These are phyloP conservation scores for Moniliella sp. DNA, from an alignment of 1,284 basidiomycete genomes.

Conservation along the genomic window DNA sequence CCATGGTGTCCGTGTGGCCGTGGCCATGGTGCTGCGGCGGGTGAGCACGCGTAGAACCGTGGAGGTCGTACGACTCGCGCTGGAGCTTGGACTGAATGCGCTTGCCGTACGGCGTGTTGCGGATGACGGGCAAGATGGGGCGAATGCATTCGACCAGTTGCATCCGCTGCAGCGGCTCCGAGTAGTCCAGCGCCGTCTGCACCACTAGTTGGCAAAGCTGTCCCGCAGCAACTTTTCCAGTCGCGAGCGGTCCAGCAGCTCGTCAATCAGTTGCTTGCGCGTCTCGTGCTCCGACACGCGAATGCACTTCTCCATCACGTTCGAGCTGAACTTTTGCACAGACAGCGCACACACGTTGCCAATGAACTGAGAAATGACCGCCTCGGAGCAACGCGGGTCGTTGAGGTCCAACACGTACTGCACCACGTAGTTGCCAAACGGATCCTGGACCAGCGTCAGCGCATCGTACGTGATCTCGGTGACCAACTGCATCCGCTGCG, in stretches of 20 bases:
- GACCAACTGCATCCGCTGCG: constrained; percentile 86
- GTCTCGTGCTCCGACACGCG: constrained; percentile 86
- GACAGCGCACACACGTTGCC: constrained; percentile 93
- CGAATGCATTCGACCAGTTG: constrained; percentile 30
- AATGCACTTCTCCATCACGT: constrained; percentile 89
- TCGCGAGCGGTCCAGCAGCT: constrained; percentile 76
- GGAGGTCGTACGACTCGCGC: constrained; percentile 21
- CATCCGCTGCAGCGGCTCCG: constrained; percentile 26
- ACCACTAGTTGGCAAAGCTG: constrained; percentile 34
- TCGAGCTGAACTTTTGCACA: constrained; percentile 93
- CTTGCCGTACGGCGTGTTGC: constrained; percentile 33
- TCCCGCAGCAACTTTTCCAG: constrained; percentile 83
- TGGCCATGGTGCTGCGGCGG: constrained; percentile 2
- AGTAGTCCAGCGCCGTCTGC: constrained; percentile 31
- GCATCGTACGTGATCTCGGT: constrained; percentile 98
- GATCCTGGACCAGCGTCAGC: constrained; percentile 89
- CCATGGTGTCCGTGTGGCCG: no score
- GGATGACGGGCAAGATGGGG: constrained; percentile 30
- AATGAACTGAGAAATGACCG: constrained; percentile 83
- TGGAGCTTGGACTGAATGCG: constrained; percentile 33
- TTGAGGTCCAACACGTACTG: constrained; percentile 96
- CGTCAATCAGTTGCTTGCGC: constrained; percentile 81
- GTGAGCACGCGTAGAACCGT: constrained; percentile 1
- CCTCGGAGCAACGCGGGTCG: constrained; percentile 95
- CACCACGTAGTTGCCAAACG: constrained; percentile 90